Base-by-base conservation (phyloP, 768 basidiomycete species). In the Podaxis sp. region DNA sequence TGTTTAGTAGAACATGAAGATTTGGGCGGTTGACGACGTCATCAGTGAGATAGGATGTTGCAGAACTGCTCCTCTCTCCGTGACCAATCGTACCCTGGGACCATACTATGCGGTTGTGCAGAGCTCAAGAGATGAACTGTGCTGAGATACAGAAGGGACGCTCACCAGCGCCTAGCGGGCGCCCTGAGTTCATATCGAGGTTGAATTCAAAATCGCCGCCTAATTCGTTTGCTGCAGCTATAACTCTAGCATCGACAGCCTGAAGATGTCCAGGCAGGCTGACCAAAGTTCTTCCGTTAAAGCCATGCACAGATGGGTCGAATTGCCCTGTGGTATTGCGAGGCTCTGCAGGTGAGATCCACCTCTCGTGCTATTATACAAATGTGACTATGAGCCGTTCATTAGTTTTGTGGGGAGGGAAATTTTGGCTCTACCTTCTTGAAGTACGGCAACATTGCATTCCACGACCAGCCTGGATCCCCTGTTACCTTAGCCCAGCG, bases 251-350 rank as follows among this genome's bases (percentile, higher is more conserved):
- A 62, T 79, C 77, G 30, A 78, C 62, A n/a, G 63, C 56, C 11
- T 75, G 68, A 20, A 22, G 20, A 58, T 65, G 74, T 12, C 77
- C 75, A 17, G 73, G 68, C 6, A 80, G 66, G 56, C 73, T 76
- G 52, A 76, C 74, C 0, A 63, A 63, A 38, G 69, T 69, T 7
- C 70, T 68, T 12, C 81, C 80, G 11, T 67, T 59, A 17, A 68
- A 70, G 11, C 77, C 73, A 65, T 81, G 80, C 10, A 78, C 64
- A 0, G 66, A 26, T 0, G 81, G 78, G 59, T 77, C 66, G 57
- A 72, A 77, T 64, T 81, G 70, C 5, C 75, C 74, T 3, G 69
- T 68, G 38, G 70, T 77, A 62, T 80, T 70, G 60, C 79, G 79
- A 17, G 69, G 59, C 58, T 80, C 79, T 3, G 72, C 72, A 1